phyloP scores from a whole-genome alignment of 805 yeast species.

The Kazachstania martiniae region DNA sequence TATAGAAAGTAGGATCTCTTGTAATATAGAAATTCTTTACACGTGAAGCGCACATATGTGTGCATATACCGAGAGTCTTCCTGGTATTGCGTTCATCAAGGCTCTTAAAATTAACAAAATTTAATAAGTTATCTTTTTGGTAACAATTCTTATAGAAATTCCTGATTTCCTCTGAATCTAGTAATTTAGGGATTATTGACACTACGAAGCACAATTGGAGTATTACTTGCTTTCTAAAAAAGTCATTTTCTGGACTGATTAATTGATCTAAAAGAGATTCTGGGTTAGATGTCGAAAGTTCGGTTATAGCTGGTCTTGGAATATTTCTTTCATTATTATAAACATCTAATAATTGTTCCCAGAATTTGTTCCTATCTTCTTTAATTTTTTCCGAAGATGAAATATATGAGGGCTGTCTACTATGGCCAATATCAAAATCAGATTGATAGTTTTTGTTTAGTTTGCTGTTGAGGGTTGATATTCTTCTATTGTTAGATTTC shows the following conservation, averaged over 20 bases:
- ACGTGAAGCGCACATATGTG: slow-evolving; percentile 10
- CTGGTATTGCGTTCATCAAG: slow-evolving; percentile 9
- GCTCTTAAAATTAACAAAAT: slow-evolving; percentile 4
- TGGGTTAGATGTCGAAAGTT: slow-evolving; percentile 13
- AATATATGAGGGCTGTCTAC: slow-evolving; percentile 10
- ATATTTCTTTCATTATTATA: slow-evolving; percentile 2
- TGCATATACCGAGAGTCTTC: slow-evolving; percentile 9
- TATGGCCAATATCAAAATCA: slow-evolving; percentile 6
- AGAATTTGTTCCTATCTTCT: slow-evolving; percentile 7
- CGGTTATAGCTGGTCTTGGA: slow-evolving; percentile 15
- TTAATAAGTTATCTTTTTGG: slow-evolving; percentile 12
- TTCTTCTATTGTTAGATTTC: slow-evolving; percentile 6
- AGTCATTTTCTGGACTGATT: slow-evolving; percentile 14
- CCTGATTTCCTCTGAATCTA: slow-evolving; percentile 11
- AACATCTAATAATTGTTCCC: slow-evolving; percentile 6
- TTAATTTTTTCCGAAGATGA: slow-evolving; percentile 6
- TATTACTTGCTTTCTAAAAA: slow-evolving; percentile 21
- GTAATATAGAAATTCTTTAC: slow-evolving; percentile 14
- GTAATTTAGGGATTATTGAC: slow-evolving; percentile 8
- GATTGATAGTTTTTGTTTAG: slow-evolving; percentile 12
- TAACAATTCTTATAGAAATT: slow-evolving; percentile 12
- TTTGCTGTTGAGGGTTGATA: slow-evolving; percentile 7
- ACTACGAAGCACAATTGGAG: slow-evolving; percentile 16
- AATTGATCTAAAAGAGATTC: slow-evolving; percentile 15
- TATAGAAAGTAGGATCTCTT: slow-evolving; percentile 16